A percentile compares a stretch with the other conserved stretches of the same genome.
Conservation (phyloP, 2,329 filamentous ascomycete species). For the Paecilomyces fulvus region DNA sequence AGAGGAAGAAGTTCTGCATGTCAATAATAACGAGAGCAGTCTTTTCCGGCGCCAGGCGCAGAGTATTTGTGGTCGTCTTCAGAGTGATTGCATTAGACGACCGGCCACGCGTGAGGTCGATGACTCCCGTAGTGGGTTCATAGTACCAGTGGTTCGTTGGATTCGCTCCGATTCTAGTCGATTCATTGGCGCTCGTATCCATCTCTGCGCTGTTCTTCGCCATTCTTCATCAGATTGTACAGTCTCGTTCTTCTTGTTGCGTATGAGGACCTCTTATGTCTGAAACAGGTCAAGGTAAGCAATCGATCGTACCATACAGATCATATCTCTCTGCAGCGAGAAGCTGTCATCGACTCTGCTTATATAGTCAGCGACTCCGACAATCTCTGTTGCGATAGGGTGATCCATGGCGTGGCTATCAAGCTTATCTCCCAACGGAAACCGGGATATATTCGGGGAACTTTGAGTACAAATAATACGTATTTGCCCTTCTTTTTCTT, state of each 20-base stretch:
- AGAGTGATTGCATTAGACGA: neutral
- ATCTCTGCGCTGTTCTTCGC: neutral
- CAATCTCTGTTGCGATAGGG: neutral
- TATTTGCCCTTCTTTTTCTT: neutral
- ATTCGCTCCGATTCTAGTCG: neutral
- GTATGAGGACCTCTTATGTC: neutral
- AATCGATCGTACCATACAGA: neutral
- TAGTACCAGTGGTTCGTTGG: neutral
- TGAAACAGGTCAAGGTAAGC: neutral
- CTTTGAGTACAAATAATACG: neutral
- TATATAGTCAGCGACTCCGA: neutral
- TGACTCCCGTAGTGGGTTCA: neutral
- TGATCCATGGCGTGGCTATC: neutral
- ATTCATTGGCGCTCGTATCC: neutral
- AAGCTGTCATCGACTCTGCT: neutral
- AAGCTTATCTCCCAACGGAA: neutral
- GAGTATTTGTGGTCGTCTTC: slow-evolving; percentile 17
- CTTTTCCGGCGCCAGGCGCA: slow-evolving; percentile 33
- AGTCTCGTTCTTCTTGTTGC: neutral
- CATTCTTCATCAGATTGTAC: neutral
- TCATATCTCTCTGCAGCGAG: no score
- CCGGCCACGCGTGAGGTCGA: neutral
- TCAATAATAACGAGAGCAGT: slow-evolving; percentile 46
- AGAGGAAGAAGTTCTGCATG: slow-evolving; percentile 48
- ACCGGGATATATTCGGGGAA: neutral